Evolutionary conservation across 2,329 filamentous ascomycete genomes (phyloP).

Genomic region (Ophiocordyceps australis): DNA sequence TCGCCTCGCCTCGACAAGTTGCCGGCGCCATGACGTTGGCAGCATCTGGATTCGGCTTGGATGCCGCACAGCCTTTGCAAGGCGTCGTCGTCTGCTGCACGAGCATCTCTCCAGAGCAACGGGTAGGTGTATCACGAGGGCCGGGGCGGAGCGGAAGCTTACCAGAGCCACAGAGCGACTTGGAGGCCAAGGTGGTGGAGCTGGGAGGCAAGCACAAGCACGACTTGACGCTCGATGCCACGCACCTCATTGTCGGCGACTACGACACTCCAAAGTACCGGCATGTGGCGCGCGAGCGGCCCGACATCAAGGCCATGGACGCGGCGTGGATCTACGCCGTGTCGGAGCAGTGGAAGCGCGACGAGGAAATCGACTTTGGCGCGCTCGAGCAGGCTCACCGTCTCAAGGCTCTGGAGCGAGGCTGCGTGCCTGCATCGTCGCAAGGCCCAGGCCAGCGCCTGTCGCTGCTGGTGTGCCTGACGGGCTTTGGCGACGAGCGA

Average conservation of each 20-base stretch:
- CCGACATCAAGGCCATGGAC: constrained; percentile 69
- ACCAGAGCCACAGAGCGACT: constrained; percentile 23
- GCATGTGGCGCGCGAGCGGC: constrained; percentile 78
- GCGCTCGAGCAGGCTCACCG: constrained; percentile 49
- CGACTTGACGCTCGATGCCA: constrained; percentile 90
- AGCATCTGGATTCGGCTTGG: too few species aligned
- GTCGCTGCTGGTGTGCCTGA: constrained; percentile 32
- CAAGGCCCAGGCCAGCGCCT: constrained; percentile 11
- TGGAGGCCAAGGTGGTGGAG: constrained; percentile 48
- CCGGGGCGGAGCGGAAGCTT: neutral
- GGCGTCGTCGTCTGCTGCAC: constrained; percentile 77
- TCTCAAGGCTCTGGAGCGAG: constrained; percentile 42
- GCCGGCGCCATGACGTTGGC: too few species aligned
- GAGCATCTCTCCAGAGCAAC: constrained; percentile 59
- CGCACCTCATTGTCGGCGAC: constrained; percentile 81
- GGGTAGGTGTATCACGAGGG: constrained; percentile 32
- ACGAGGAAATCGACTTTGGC: constrained; percentile 56
- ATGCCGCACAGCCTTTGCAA: constrained; percentile 44
- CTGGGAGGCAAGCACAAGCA: constrained; percentile 80
- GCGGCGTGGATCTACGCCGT: constrained; percentile 75
- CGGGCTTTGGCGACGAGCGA: constrained; percentile 44
- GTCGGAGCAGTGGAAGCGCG: constrained; percentile 61
- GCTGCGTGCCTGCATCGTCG: constrained; percentile 21
- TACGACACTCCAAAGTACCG: constrained; percentile 86
- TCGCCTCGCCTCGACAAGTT: too few species aligned